These are phyloP conservation scores for Gonapodya prolifera DNA, from an alignment of 192 early-diverging fungal species.

Conservation along the genomic window DNA sequence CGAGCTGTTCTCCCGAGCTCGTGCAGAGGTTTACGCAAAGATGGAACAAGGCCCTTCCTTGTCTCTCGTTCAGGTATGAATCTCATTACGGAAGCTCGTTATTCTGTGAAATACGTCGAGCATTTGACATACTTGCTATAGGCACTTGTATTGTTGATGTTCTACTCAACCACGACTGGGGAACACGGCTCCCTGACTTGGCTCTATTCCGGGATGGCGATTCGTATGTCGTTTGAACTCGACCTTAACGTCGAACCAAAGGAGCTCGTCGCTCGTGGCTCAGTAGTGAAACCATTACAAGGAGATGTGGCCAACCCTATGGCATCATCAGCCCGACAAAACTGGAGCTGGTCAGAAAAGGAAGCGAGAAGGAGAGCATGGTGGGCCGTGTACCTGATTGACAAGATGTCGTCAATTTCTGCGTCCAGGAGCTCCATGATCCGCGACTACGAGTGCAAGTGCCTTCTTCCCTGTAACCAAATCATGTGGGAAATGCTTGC, in stretches of 20 bases:
- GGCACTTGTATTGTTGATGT: no score
- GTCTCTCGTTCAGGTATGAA: background rate
- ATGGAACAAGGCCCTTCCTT: background rate
- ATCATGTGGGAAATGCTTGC: background rate
- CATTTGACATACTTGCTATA: no score
- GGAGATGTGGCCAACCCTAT: no score
- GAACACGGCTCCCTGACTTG: conserved; percentile 23
- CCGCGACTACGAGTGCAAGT: background rate
- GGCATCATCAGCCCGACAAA: no score
- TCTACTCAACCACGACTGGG: background rate
- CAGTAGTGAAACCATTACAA: no score
- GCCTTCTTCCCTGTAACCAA: background rate
- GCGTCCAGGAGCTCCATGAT: background rate
- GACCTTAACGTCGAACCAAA: conserved; percentile 23
- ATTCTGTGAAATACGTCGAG: no score
- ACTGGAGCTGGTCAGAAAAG: background rate
- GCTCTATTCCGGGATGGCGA: conserved; percentile 38
- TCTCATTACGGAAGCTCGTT: no score
- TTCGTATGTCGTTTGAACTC: conserved; percentile 28
- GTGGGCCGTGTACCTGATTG: background rate
- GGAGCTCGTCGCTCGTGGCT: no score
- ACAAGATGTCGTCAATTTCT: background rate
- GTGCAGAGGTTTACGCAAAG: background rate
- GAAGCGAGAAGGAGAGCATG: background rate
- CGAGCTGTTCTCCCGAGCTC: background rate